Base-by-base conservation (phyloP, 345 rosid genomes). In the Salix viminalis region DNA sequence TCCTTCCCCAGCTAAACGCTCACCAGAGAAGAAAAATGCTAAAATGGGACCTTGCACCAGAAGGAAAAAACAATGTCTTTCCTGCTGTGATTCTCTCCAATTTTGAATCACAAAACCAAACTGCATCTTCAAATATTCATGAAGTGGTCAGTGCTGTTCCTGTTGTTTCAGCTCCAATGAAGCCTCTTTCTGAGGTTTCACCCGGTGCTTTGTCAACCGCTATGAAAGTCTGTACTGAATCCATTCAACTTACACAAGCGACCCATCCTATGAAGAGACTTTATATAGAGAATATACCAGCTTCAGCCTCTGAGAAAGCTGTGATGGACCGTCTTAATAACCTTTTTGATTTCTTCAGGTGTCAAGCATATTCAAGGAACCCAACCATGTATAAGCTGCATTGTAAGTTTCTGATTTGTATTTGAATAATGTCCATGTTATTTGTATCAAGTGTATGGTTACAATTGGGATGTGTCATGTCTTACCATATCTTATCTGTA, bases 191-290 rank as follows among this genome's bases (percentile, higher is more conserved):
- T 46, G 90, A 75, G 74, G 77, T 73, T 73, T 79, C 89, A 68
- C 70, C 77, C 24, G 73, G 74, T 85, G 70, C 75, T 73, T 77
- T 87, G 67, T 82, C 79, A 62, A 58, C 75, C 34, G 85, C 75
- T 83, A 84, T 80, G 73, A 83, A 75, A 72, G 76, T 79, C 73
- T 84, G 91, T 70, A 32, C 83, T 54, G 92, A 93, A 75, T 85
- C 98, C 5, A 86, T 93, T 85, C 97, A 92, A 84, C 87, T 96
- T 67, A 93, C 97, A 1, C 93, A 93, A 83, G 91, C 98, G 74
- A 90, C 93, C 41, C 86, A 94, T 80, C 92, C 90, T 75, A 85
- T 87, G 92, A 91, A 98, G 85, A 91, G 94, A 83, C 96, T 96
- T 83, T 92, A 90, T 68, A 84, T 91, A 65, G 99, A 96, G 66